Evolutionary conservation across 2,329 filamentous ascomycete genomes (phyloP).

Genomic region (Thyridium curvatum): DNA sequence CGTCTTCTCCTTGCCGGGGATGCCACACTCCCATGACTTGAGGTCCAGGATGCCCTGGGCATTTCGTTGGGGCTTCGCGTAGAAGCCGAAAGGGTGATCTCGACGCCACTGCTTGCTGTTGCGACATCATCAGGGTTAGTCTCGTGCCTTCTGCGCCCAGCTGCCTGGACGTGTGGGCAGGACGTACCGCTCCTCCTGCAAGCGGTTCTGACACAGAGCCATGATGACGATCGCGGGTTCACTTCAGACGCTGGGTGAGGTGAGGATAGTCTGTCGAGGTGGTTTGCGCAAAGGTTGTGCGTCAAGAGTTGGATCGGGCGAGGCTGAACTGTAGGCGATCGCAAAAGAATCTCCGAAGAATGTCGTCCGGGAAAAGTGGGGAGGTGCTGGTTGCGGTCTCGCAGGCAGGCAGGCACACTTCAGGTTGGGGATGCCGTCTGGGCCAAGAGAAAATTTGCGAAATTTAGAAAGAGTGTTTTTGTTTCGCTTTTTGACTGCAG

Average conservation of each 20-base stretch:
- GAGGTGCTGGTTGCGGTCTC: background rate
- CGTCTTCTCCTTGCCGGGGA: slow-evolving; percentile 94
- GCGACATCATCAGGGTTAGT: slow-evolving; percentile 3
- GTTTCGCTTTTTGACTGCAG: too few relatives aligned
- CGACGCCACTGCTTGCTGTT: slow-evolving; percentile 89
- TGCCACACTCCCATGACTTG: slow-evolving; percentile 93
- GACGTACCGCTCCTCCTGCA: slow-evolving; percentile 79
- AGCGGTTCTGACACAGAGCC: slow-evolving; percentile 82
- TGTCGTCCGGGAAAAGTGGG: too few relatives aligned
- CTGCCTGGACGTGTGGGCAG: background rate
- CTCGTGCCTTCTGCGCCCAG: slow-evolving; percentile 1
- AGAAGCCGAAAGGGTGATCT: slow-evolving; percentile 97
- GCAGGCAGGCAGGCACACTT: too few relatives aligned
- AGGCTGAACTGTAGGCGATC: too few relatives aligned
- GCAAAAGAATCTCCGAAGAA: too few relatives aligned
- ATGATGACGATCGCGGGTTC: slow-evolving; percentile 39
- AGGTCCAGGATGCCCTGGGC: slow-evolving; percentile 78
- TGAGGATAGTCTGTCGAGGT: too few relatives aligned
- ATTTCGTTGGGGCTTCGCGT: slow-evolving; percentile 79
- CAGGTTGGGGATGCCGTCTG: too few relatives aligned
- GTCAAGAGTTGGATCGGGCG: background rate
- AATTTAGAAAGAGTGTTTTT: too few relatives aligned
- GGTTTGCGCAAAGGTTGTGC: too few relatives aligned
- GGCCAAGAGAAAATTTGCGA: too few relatives aligned
- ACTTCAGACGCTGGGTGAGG: too few relatives aligned